Evolutionary conservation across 345 rosid genomes (phyloP).

Genomic region (Eutrema japonicum): DNA sequence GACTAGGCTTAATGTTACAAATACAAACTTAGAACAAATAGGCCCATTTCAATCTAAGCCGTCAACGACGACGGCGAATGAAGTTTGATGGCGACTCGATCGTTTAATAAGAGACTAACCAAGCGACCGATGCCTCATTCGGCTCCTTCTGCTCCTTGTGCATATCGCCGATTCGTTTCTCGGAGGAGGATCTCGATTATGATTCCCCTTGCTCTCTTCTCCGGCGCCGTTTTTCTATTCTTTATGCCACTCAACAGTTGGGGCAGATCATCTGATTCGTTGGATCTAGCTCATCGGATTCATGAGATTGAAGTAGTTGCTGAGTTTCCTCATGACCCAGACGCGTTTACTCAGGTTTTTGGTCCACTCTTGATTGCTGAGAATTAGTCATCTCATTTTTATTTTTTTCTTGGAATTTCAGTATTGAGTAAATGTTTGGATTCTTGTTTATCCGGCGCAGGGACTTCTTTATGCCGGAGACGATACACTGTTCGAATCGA

Average conservation of each 20-base stretch:
- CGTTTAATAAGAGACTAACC: slow-evolving; percentile 44
- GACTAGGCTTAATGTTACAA: background rate
- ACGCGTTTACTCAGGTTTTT: slow-evolving; percentile 73
- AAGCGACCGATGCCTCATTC: slow-evolving; percentile 45
- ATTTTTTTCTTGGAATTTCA: background rate
- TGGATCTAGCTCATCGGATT: slow-evolving; percentile 25
- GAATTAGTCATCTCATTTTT: background rate
- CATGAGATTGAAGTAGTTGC: slow-evolving; percentile 59
- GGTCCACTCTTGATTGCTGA: background rate
- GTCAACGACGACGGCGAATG: slow-evolving; percentile 22
- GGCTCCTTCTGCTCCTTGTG: slow-evolving; percentile 6
- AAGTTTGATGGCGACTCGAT: slow-evolving; percentile 50
- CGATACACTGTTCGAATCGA: slow-evolving; percentile 80
- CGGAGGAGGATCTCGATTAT: slow-evolving; percentile 43
- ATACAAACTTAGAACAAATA: background rate
- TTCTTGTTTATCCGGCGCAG: slow-evolving; percentile 42
- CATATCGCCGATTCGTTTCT: slow-evolving; percentile 39
- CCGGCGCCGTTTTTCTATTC: slow-evolving; percentile 44
- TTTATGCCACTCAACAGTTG: slow-evolving; percentile 47
- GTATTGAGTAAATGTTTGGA: background rate
- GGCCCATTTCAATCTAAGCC: slow-evolving; percentile 8
- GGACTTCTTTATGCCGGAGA: slow-evolving; percentile 84
- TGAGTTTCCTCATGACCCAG: slow-evolving; percentile 70
- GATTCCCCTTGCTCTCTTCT: slow-evolving; percentile 43
- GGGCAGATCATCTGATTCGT: slow-evolving; percentile 3